These are phyloP conservation scores for Arabidopsis arenosa DNA, from an alignment of 345 rosid genomes.

Conservation along the genomic window DNA sequence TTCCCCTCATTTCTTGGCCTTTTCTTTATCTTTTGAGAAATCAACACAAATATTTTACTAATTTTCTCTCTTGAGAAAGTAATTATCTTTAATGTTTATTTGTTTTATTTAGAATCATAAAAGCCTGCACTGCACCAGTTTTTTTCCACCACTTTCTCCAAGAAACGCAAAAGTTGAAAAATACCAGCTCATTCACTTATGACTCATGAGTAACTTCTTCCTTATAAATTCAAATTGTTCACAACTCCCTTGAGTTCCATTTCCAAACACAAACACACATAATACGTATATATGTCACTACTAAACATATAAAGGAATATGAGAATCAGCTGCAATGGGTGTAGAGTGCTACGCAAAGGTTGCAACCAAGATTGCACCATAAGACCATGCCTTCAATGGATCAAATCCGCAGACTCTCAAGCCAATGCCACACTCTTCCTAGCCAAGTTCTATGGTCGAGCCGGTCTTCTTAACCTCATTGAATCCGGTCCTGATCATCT, in stretches of 20 bases:
- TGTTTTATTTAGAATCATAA: slow-evolving; percentile 10
- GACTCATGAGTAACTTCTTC: slow-evolving; percentile 39
- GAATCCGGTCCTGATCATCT: slow-evolving; percentile 66
- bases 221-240: slow-evolving; percentile 36
- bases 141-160: slow-evolving; percentile 48
- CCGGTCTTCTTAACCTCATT: slow-evolving; percentile 73
- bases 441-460: slow-evolving; percentile 78
- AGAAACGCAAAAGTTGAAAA: slow-evolving; percentile 41
- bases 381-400: slow-evolving; percentile 77
- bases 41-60: slow-evolving; percentile 8
- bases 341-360: slow-evolving; percentile 73
- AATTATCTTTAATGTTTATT: neutral
- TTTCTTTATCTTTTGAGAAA: slow-evolving; percentile 22
- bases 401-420: slow-evolving; percentile 65
- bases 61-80: slow-evolving; percentile 17
- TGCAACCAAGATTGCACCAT: slow-evolving; percentile 67
- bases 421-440: slow-evolving; percentile 79
- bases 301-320: slow-evolving; percentile 7
- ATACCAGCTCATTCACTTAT: slow-evolving; percentile 32
- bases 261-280: slow-evolving; percentile 23
- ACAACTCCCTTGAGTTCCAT: slow-evolving; percentile 28
- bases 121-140: slow-evolving; percentile 30
- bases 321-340: slow-evolving; percentile 78
- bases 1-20: slow-evolving; percentile 43
- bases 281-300: slow-evolving; percentile 4